A percentile compares a stretch with the other conserved stretches of the same genome.
phyloP scores from a whole-genome alignment of 2,329 filamentous ascomycete genomes.

The Alternaria triticimaculans region DNA sequence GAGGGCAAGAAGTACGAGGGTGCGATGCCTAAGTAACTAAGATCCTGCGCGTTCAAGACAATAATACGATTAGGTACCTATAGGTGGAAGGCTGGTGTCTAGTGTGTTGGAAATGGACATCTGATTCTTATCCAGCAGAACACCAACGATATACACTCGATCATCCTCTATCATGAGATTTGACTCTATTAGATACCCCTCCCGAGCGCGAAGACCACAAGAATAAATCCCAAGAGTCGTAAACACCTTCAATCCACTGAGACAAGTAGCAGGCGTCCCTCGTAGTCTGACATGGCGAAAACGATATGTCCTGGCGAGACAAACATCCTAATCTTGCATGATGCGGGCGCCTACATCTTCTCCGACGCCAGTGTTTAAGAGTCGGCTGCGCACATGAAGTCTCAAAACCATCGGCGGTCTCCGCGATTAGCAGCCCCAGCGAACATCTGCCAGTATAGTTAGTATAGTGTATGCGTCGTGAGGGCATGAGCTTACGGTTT shows the following conservation, averaged over 20 bases:
- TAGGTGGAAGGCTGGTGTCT: not conserved
- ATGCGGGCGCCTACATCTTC: not conserved
- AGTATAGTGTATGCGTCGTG: not conserved
- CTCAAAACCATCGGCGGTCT: not conserved
- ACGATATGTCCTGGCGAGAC: not conserved
- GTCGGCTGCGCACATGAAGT: not conserved
- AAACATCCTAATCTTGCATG: not conserved
- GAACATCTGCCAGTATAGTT: not conserved
- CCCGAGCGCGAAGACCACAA: too few relatives aligned
- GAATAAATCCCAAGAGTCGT: not conserved
- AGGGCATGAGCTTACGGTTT: constrained; percentile 48
- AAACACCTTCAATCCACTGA: not conserved
- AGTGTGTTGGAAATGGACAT: not conserved
- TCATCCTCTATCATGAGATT: too few relatives aligned
- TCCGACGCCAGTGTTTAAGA: not conserved
- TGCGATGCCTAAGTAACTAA: not conserved
- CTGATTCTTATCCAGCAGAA: too few relatives aligned
- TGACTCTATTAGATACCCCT: too few relatives aligned
- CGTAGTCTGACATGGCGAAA: not conserved
- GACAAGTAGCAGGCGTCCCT: not conserved
- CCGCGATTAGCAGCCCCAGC: not conserved
- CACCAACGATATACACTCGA: too few relatives aligned
- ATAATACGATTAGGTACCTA: not conserved
- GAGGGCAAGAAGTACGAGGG: not conserved
- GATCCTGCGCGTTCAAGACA: not conserved